Base-by-base conservation (phyloP, 805 yeast species). In the Saccharomyces cerevisiae region DNA sequence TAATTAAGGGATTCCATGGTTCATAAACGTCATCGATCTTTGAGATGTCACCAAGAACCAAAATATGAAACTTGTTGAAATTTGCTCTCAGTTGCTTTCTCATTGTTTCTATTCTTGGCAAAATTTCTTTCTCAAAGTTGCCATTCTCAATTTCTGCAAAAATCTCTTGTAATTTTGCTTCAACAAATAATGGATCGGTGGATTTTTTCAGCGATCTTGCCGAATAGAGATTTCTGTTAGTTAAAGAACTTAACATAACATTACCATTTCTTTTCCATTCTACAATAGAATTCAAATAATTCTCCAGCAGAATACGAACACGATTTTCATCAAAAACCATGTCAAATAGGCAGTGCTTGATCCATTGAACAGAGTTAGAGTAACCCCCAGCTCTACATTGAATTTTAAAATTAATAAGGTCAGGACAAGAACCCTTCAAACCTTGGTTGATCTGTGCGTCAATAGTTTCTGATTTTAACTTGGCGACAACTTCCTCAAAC, bases 401-500 rank as follows among this genome's bases (percentile, higher is more conserved):
- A 46, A 91, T 73, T 53, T 75, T 79, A 10, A 90, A 74, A 54
- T 79, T 75, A 41, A 89, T 68, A 27, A 85, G 66, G 64, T 94
- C 97, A 14, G 81, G 80, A 62, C 84, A 83, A 55, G 77, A 79
- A 46, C 80, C 79, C 30, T 79, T 78, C 56, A 80, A 78, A 1
- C 90, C 84, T 47, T 77, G 76, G 31, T 79, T 76, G 26, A 89
- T 73, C 13, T 73, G 72, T 48, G 80, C 76, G 32, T 79, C 81
- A 26, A 91, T 73, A 6, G 94, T 81, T 59, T 91, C 97, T 30
- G 82, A 77, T 63, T 89, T 87, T 46, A 90, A 68, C 28, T 79
- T 76, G 21, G 85, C 75, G 6, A 89, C 84, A n/a, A 90, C 96
- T 48, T 83, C 79, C 53, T 90, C 95, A 64, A 78, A 87, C 0